A percentile compares a stretch with the other conserved stretches of the same genome.
Conservation (phyloP, 2,329 filamentous ascomycete genomes). For the Lachnellula subtilissima region DNA sequence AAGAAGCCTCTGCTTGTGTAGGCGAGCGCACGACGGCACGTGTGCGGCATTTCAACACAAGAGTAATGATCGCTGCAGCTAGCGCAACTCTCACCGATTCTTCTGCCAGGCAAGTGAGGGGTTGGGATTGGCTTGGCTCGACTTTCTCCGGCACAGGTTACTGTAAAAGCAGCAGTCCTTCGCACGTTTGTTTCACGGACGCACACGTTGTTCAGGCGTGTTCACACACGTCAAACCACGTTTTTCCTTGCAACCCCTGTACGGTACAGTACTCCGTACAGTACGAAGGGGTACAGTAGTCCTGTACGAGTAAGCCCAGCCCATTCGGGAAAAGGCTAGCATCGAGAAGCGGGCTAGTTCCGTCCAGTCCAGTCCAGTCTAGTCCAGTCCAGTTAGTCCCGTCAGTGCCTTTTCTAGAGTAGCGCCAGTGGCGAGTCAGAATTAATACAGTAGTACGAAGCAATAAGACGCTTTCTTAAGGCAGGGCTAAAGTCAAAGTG, state of each 20-base stretch:
- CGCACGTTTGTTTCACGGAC: no score
- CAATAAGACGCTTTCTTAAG: not conserved
- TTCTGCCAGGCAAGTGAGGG: not conserved
- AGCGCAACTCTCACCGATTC: not conserved
- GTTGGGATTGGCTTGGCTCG: not conserved
- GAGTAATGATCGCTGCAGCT: not conserved
- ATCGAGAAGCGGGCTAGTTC: no score
- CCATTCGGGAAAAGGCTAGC: no score
- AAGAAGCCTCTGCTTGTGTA: not conserved
- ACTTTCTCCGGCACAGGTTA: no score
- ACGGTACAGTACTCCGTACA: not conserved
- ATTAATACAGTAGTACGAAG: not conserved
- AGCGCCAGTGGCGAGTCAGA: not conserved
- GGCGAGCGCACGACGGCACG: not conserved
- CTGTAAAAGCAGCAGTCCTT: not conserved
- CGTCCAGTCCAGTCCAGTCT: no score
- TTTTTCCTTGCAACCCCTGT: not conserved
- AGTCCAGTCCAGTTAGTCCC: no score
- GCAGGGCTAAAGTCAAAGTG: not conserved
- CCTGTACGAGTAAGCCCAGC: no score
- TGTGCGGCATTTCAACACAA: not conserved
- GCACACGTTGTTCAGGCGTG: no score
- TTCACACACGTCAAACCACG: not conserved
- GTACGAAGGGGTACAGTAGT: not conserved
- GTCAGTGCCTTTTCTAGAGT: no score